phyloP scores from a whole-genome alignment of 2,329 filamentous ascomycete species.

The Phialophora tarda region DNA sequence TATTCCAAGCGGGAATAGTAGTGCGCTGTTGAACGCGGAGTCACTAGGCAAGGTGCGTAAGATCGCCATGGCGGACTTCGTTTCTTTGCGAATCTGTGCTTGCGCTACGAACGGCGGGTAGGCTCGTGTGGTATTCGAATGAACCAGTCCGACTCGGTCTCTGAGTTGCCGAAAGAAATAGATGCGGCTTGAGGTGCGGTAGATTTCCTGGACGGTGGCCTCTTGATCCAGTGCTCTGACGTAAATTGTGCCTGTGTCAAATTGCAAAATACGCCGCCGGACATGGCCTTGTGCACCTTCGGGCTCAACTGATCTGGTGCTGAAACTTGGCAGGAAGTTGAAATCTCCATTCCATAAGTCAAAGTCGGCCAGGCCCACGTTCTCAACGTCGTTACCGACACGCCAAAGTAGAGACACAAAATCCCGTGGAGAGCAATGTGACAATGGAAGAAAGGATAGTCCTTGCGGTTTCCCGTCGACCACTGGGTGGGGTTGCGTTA shows the following conservation, averaged over 20 bases:
- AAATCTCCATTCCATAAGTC: constrained; percentile 11
- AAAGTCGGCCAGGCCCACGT: constrained; percentile 5
- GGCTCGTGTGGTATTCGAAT: constrained; percentile 7
- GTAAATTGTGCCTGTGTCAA: not conserved
- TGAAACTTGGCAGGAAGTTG: constrained; percentile 17
- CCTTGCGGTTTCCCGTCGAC: not conserved
- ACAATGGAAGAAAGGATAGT: not conserved
- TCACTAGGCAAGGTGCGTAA: constrained; percentile 1
- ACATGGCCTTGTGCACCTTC: not conserved
- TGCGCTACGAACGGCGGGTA: constrained; percentile 14
- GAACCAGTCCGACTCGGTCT: not conserved
- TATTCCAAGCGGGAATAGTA: constrained; percentile 11
- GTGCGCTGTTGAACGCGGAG: constrained; percentile 8
- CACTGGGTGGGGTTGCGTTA: not conserved
- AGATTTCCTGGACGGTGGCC: constrained; percentile 13
- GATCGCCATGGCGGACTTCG: not conserved
- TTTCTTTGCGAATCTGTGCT: constrained; percentile 3
- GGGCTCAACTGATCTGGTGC: not conserved
- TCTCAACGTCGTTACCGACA: not conserved
- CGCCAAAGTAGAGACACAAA: constrained; percentile 9
- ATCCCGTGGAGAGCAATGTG: not conserved
- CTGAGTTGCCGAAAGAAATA: constrained; percentile 16
- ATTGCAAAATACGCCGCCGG: not conserved
- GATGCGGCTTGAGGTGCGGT: constrained; percentile 15
- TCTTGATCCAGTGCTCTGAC: not conserved